Percentiles rank a stretch among this genome's conserved stretches.
phyloP scores from a whole-genome alignment of 1,284 basidiomycete genomes.

The Uromyces viciae-fabae region DNA sequence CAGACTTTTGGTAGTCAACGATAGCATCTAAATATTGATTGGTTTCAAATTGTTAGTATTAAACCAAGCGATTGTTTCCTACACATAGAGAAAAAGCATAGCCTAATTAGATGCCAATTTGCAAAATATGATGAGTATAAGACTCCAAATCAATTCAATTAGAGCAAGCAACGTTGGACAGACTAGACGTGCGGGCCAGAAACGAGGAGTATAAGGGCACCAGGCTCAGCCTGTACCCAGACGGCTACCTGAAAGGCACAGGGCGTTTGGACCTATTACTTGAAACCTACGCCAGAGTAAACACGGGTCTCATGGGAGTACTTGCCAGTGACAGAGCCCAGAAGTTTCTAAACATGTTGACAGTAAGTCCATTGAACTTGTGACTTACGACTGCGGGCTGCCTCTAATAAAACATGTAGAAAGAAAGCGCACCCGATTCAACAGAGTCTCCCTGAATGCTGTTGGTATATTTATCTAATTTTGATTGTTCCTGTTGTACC shows the following conservation, averaged over 20 bases:
- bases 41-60: slow-evolving; percentile 72
- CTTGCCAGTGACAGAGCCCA: neutral
- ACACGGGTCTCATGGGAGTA: neutral
- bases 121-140: slow-evolving; percentile 67
- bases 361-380: neutral
- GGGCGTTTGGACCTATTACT: neutral
- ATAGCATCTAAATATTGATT: slow-evolving; percentile 70
- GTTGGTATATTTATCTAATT: too few species aligned
- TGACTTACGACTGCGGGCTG: neutral
- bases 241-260: neutral
- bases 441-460: too few species aligned
- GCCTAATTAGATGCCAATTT: neutral
- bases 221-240: neutral
- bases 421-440: neutral
- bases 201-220: neutral
- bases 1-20: slow-evolving; percentile 69
- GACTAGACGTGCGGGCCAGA: neutral
- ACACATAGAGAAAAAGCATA: slow-evolving; percentile 51
- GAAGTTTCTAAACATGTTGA: neutral
- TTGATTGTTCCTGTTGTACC: too few species aligned
- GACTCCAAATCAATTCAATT: too few species aligned
- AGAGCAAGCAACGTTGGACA: too few species aligned
- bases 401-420: neutral
- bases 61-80: slow-evolving; percentile 66
- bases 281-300: neutral